These are phyloP conservation scores for Penicillium occitanis DNA, from an alignment of 2,329 filamentous ascomycete genomes.

Conservation along the genomic window DNA sequence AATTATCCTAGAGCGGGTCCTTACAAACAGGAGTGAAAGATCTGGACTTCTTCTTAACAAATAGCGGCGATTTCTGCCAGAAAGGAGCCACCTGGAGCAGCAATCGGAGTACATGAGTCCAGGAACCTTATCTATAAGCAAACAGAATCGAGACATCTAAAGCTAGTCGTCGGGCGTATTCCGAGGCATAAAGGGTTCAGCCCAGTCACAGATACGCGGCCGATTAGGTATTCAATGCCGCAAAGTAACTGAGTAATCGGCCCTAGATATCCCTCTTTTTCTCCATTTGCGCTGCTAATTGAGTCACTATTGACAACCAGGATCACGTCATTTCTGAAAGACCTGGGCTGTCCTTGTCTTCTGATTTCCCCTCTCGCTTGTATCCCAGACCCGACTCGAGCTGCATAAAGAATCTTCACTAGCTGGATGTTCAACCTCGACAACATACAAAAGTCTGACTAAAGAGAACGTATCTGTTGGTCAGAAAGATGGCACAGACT, in stretches of 20 bases:
- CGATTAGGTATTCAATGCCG: neutral
- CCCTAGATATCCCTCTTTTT: neutral
- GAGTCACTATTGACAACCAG: neutral
- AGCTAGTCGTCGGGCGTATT: neutral
- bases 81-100: neutral
- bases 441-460: neutral
- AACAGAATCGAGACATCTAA: neutral
- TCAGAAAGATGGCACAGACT: conserved; percentile 13
- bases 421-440: neutral
- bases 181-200: neutral
- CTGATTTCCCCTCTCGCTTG: neutral
- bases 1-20: neutral
- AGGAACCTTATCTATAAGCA: neutral
- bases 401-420: neutral
- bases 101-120: neutral
- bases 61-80: neutral
- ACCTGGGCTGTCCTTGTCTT: neutral
- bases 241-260: neutral
- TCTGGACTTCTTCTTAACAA: neutral
- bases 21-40: neutral
- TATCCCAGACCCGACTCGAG: neutral
- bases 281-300: too few relatives aligned
- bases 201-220: neutral
- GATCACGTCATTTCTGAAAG: neutral
- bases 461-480: neutral